Conservation (phyloP, 2,329 filamentous ascomycete species). For the Phialophora tarda region DNA sequence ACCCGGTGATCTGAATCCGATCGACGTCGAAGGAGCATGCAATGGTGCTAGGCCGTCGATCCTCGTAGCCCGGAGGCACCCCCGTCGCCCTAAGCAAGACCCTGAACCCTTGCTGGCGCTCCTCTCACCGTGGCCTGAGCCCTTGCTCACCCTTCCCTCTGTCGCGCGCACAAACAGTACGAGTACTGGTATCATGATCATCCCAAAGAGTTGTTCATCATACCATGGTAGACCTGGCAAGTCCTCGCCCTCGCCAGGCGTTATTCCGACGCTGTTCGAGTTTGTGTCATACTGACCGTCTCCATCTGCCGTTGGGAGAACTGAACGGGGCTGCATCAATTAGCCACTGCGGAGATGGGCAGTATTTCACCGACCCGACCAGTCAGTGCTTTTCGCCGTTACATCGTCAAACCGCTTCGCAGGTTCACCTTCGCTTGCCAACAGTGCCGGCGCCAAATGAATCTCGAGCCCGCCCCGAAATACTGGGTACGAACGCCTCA, state of each 20-base stretch:
- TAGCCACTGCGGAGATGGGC: background rate
- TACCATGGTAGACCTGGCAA: too few species aligned
- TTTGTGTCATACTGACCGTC: background rate
- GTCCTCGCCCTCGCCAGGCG: too few species aligned
- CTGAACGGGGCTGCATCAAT: too few species aligned
- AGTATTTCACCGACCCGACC: too few species aligned
- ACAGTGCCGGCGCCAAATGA: background rate
- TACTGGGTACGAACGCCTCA: background rate
- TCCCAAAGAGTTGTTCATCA: too few species aligned
- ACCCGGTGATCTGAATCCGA: background rate
- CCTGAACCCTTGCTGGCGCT: too few species aligned
- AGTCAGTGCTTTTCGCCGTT: background rate
- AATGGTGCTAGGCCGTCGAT: background rate
- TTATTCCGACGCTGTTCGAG: background rate
- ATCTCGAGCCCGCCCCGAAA: background rate
- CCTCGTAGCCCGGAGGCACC: background rate
- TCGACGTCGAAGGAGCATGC: background rate
- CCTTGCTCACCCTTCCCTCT: too few species aligned
- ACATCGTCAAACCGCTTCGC: slow-evolving; percentile 1
- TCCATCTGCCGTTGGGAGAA: too few species aligned
- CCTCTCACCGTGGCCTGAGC: too few species aligned
- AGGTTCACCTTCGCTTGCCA: background rate
- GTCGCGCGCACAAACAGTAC: too few species aligned
- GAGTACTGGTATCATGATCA: too few species aligned
- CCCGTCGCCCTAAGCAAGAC: background rate